Evolutionary conservation across 805 yeast genomes (phyloP).

Genomic region (Cyberlindnera subsufficiens): DNA sequence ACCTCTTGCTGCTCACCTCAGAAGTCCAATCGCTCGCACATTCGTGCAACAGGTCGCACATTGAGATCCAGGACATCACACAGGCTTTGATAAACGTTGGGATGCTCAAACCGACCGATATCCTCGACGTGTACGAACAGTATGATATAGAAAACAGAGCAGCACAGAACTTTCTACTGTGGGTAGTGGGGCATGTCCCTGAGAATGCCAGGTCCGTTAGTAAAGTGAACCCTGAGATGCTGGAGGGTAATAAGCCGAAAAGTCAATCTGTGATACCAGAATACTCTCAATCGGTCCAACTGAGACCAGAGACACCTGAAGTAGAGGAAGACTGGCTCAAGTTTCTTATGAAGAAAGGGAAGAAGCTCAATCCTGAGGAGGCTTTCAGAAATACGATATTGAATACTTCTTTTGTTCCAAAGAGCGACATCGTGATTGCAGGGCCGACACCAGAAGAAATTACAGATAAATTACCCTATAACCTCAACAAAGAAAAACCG

Average conservation of each 20-base stretch:
- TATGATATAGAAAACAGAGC: constrained; percentile 41
- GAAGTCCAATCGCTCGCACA: constrained; percentile 47
- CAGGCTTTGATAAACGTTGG: constrained; percentile 63
- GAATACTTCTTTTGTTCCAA: constrained; percentile 4
- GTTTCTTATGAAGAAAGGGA: constrained; percentile 25
- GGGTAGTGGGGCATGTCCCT: constrained; percentile 46
- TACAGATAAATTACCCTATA: constrained; percentile 13
- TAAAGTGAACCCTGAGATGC: constrained; percentile 26
- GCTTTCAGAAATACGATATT: constrained; percentile 19
- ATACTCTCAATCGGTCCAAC: not conserved
- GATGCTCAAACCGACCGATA: constrained; percentile 51
- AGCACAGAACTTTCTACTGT: constrained; percentile 44
- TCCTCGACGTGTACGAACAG: constrained; percentile 49
- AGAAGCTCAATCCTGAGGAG: constrained; percentile 7
- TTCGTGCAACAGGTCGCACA: constrained; percentile 38
- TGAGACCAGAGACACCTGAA: constrained; percentile 3
- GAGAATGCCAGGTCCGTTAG: constrained; percentile 36
- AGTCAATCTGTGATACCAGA: constrained; percentile 4
- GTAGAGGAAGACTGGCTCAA: constrained; percentile 32
- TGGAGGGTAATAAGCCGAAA: constrained; percentile 14
- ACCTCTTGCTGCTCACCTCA: constrained; percentile 46
- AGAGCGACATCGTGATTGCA: constrained; percentile 12
- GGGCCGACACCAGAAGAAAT: constrained; percentile 15
- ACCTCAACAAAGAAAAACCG: not conserved
- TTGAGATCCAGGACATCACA: constrained; percentile 60